These are phyloP conservation scores for Metschnikowia vanudenii DNA, from an alignment of 805 yeast species.

Conservation along the genomic window DNA sequence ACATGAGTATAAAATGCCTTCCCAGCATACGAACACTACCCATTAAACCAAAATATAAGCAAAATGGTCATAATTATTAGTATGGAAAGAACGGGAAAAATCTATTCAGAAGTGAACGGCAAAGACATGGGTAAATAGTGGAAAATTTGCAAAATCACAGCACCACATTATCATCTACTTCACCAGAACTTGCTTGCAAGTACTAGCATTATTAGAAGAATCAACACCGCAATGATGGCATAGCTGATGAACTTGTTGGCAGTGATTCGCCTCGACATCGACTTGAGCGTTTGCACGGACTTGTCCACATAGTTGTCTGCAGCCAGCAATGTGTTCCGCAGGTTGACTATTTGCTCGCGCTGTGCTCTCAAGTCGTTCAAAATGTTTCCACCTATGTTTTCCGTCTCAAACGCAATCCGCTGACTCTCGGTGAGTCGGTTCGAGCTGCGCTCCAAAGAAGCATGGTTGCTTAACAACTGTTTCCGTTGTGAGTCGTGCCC, in stretches of 20 bases:
- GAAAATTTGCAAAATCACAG: no score
- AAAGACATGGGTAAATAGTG: no score
- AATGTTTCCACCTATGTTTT: slow-evolving; percentile 85
- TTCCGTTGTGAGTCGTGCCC: slow-evolving; percentile 69
- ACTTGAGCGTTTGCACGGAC: slow-evolving; percentile 77
- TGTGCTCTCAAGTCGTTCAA: slow-evolving; percentile 87
- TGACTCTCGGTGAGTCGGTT: slow-evolving; percentile 86
- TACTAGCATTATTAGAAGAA: slow-evolving; percentile 77
- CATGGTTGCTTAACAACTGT: slow-evolving; percentile 72
- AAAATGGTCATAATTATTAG: no score
- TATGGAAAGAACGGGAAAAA: no score
- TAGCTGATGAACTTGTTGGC: slow-evolving; percentile 88
- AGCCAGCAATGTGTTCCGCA: slow-evolving; percentile 80
- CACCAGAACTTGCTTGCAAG: slow-evolving; percentile 78
- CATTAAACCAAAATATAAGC: no score
- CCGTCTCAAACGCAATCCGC: slow-evolving; percentile 89
- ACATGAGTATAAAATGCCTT: no score
- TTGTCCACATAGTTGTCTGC: slow-evolving; percentile 94
- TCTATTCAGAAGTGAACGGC: no score
- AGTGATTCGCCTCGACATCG: slow-evolving; percentile 90
- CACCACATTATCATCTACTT: no score
- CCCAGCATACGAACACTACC: no score
- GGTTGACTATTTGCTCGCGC: slow-evolving; percentile 84
- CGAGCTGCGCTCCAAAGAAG: slow-evolving; percentile 76
- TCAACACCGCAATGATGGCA: slow-evolving; percentile 85